Percentiles rank a stretch among this genome's conserved stretches.
phyloP scores from a whole-genome alignment of 176 grass and related monocot genomes.

The Alopecurus myosuroides region DNA sequence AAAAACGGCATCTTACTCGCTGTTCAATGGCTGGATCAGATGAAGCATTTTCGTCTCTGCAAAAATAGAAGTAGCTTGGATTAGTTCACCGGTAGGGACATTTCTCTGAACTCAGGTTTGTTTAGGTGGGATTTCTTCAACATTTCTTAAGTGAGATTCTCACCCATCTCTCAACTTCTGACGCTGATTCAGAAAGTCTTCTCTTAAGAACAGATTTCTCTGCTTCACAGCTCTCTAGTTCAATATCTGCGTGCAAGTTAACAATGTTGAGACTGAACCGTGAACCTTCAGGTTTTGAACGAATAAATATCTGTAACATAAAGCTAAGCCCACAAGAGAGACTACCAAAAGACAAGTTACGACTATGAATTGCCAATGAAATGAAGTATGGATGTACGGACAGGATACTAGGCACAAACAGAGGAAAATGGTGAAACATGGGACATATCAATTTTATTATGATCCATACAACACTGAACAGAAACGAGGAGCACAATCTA shows the following conservation, averaged over 20 bases:
- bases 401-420: background rate
- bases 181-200: conserved; percentile 85
- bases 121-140: background rate
- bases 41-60: conserved; percentile 85
- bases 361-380: background rate
- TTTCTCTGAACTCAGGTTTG: background rate
- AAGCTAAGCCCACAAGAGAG: background rate
- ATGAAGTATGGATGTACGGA: background rate
- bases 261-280: background rate
- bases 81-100: background rate
- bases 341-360: background rate
- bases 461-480: background rate
- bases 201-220: conserved; percentile 76
- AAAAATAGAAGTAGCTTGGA: conserved; percentile 23
- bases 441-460: background rate
- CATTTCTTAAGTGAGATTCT: conserved; percentile 17
- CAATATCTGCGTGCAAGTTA: conserved; percentile 52
- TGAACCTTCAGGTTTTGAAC: background rate
- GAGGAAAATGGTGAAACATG: background rate
- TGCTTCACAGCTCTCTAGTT: conserved; percentile 56
- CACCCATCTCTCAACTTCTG: conserved; percentile 90
- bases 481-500: background rate
- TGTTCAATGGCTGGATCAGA: conserved; percentile 24
- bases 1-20: background rate
- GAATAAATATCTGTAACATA: background rate